Evolutionary conservation across 345 rosid genomes (phyloP).

Genomic region (Sisymbrium altissimum): DNA sequence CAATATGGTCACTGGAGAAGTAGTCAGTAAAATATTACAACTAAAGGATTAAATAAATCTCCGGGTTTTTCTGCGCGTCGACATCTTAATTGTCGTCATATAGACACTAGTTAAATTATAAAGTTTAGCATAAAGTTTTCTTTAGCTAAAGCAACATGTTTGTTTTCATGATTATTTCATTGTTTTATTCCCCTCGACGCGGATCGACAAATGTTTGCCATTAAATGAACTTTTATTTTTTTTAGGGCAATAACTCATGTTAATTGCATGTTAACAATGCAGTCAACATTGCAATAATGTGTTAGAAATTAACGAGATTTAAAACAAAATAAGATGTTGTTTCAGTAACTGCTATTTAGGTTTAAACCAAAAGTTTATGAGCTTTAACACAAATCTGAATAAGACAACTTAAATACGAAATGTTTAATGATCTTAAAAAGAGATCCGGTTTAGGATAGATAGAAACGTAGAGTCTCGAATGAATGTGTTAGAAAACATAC

Average conservation of each 20-base stretch:
- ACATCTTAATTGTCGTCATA: background rate
- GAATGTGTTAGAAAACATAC: no score
- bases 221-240: background rate
- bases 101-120: background rate
- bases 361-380: background rate
- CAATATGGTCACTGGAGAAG: background rate
- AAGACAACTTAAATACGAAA: background rate
- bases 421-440: background rate
- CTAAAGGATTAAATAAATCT: background rate
- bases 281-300: background rate
- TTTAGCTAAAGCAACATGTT: background rate
- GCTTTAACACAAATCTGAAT: background rate
- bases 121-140: slow-evolving; percentile 8
- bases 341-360: background rate
- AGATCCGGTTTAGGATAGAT: background rate
- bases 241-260: background rate
- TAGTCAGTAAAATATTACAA: background rate
- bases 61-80: background rate
- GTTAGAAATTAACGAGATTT: background rate
- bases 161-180: background rate
- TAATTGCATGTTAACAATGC: background rate
- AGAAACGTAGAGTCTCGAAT: background rate
- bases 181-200: slow-evolving; percentile 4
- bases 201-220: slow-evolving; percentile 35
- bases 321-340: background rate